Base-by-base conservation (phyloP, 225 moss, liverwort and hornwort genomes). In the Neckera pumila region DNA sequence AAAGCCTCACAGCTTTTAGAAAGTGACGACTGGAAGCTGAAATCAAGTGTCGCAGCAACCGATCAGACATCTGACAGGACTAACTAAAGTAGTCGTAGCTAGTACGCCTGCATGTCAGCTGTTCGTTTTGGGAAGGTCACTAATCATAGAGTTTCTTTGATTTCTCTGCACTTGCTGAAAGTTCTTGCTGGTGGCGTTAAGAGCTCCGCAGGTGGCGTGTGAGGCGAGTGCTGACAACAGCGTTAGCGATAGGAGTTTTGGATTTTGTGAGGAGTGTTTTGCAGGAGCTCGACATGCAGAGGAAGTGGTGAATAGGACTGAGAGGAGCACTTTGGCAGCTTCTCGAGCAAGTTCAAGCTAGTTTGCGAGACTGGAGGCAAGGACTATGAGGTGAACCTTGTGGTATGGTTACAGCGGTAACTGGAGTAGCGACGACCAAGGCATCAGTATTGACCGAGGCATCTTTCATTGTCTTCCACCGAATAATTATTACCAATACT, bases 61-160 rank as follows among this genome's bases (percentile, higher is more conserved):
- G 79, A 80, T 84, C 90, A 85, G 88, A 85, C 59, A 23, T 62
- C 89, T 87, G 89, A 85, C 89, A 91, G 54, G 38, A 51, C 64
- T 73, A 34, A n/a, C n/a, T n/a, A n/a, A n/a, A 57, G 83, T 30
- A 45, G 86, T 63, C 49, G 14, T 72, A 57, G 64, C 64, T 64
- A 64, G 76, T 76, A 76, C 51, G 30, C 62, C 54, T 86, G 86
- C 77, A 34, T 91, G 89, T 83, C 89, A 91, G 83, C 86, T 49
- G 64, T 54, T 84, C 60, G 38, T 89, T 86, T 89, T 54, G 76
- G 64, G 77, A 87, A 77, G 76, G 49, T 43, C 72, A 56, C 89
- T 87, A 66, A 77, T 89, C 74, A 45, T 66, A 81, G 61, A 69
- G 82, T 82, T 77, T 71, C 77, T 85, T 85, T 85, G 82, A 76